Percentiles rank a stretch among this genome's conserved stretches.
These are phyloP conservation scores for Solanum peruvianum DNA, from an alignment of 257 asterid species.

Conservation along the genomic window DNA sequence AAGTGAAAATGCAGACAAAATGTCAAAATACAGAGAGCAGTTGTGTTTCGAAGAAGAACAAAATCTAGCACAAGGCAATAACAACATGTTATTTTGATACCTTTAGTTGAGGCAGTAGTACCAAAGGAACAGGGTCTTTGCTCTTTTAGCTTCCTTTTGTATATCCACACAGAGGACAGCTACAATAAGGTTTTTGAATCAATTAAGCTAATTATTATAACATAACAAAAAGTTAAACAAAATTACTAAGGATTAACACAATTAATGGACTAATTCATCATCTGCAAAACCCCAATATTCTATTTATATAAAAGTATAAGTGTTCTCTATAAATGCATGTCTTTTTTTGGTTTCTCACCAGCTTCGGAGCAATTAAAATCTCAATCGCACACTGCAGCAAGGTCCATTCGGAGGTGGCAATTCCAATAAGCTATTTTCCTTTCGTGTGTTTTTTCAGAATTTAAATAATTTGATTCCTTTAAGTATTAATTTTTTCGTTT, in stretches of 20 bases:
- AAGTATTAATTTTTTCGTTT: neutral
- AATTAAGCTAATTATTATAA: neutral
- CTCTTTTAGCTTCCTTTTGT: constrained; percentile 64
- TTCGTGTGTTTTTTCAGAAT: neutral
- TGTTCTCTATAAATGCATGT: neutral
- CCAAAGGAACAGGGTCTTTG: constrained; percentile 36
- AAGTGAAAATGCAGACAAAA: neutral
- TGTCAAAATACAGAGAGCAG: neutral
- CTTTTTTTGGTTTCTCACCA: no score
- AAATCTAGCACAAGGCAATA: neutral
- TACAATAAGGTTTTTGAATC: constrained; percentile 13
- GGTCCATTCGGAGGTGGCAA: no score
- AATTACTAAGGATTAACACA: neutral
- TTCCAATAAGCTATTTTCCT: neutral
- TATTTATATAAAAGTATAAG: neutral
- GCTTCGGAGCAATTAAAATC: no score
- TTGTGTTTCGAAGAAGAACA: neutral
- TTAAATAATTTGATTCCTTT: neutral
- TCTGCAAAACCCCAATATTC: neutral
- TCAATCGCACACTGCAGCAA: no score
- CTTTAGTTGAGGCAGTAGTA: constrained; percentile 6
- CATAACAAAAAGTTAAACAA: neutral
- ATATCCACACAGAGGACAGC: constrained; percentile 71
- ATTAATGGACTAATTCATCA: neutral
- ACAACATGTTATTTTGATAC: neutral